Evolutionary conservation across 192 early-diverging fungal genomes (phyloP), one percentile per base, ranked within the genome.

Genomic region (Backusella mclennaniae): DNA sequence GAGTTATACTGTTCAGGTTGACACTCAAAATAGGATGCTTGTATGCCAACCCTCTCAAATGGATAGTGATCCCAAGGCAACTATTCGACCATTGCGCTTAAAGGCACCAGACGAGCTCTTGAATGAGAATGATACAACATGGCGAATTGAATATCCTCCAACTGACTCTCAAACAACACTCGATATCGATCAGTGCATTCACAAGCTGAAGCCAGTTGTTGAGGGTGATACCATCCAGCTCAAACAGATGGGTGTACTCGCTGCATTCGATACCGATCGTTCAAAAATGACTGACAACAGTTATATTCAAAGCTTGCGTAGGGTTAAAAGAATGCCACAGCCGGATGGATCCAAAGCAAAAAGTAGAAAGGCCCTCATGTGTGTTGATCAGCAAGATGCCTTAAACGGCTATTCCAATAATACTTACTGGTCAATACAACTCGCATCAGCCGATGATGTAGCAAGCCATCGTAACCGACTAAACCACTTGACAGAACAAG

Each of bases 11-110:
- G 21, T 53, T 21, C 5, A 53, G 6, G 9, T 29, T 5, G 56
- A 63, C 4, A 63, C 56, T 1, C 56, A 63, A 26, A 63, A 63
- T 12, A 63, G 26, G 23, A 11, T 15, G 3, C 56, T 63, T 63
- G 26, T n/a, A 1, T 63, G 56, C 56, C 56, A 63, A n/a, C 46
- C 46, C 17, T n/a, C 46, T n/a, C 15, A 49, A 21, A 19, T 4
- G 19, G 15, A 49, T 21, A 21, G 1, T 49, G 53, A 56, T 56
- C 53, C n/a, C n/a, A 56, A 67, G 69, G 8, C 77, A 31, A 5
- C 63, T 41, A 23, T 80, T 83, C 23, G 85, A 83, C 68, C 82
- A 79, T 69, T 78, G 68, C 11, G 77, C 82, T 8, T 85, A 88
- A 70, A 76, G 79, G 17, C 85, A 88, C 53, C 6, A 0, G n/a